Conservation (phyloP, 176 grass and related monocot species). For the Phoenix roebelenii region DNA sequence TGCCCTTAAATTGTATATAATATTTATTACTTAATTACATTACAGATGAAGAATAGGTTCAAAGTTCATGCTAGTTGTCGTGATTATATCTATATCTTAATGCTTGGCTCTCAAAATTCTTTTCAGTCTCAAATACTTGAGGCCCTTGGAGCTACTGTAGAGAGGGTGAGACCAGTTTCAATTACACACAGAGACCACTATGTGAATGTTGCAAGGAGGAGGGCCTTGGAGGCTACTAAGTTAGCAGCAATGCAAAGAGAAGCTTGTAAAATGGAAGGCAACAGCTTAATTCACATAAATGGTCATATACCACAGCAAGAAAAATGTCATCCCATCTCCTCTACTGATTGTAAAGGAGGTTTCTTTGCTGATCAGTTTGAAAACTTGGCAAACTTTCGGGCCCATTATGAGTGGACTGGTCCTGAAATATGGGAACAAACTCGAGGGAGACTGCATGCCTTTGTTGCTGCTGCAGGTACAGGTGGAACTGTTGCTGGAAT, state of each 20-base stretch:
- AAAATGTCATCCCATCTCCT: conserved; percentile 11
- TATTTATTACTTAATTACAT: no score
- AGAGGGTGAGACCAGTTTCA: conserved; percentile 85
- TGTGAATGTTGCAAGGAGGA: conserved; percentile 92
- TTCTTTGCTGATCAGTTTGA: conserved; percentile 98
- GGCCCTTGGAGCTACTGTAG: conserved; percentile 79
- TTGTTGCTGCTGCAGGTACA: conserved; percentile 81
- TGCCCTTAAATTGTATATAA: no score
- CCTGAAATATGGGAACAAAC: conserved; percentile 95
- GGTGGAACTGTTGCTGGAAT: conserved; percentile 89
- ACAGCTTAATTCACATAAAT: conserved; percentile 17
- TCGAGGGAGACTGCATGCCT: conserved; percentile 55
- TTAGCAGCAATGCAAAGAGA: conserved; percentile 23
- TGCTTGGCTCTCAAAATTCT: not conserved
- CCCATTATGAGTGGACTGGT: conserved; percentile 92
- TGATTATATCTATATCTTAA: not conserved
- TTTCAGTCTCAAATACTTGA: conserved; percentile 89
- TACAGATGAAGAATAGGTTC: no score
- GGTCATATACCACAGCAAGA: conserved; percentile 13
- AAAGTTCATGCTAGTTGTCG: no score
- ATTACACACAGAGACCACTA: conserved; percentile 85
- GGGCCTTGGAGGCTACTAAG: conserved; percentile 60
- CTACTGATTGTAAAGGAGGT: conserved; percentile 46
- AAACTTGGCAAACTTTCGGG: conserved; percentile 82
- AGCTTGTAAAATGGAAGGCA: conserved; percentile 5